These are phyloP conservation scores for Venturia pyrina DNA, from an alignment of 2,329 filamentous ascomycete species.

Conservation along the genomic window DNA sequence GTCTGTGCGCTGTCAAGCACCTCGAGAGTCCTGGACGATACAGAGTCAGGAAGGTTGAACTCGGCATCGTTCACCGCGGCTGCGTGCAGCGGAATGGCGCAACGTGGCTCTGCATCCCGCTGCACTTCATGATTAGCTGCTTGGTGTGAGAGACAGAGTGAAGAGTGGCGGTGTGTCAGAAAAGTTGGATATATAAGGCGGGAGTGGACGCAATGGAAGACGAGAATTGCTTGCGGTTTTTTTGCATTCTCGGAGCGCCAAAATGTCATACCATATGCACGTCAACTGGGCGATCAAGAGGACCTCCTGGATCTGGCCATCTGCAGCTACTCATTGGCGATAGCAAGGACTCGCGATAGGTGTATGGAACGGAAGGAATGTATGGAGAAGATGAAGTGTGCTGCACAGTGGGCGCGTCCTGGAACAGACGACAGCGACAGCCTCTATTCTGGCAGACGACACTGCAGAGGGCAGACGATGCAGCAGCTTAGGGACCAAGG, in stretches of 20 bases:
- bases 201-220: not conserved
- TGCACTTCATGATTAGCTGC: constrained; percentile 3
- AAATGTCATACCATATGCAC: not conserved
- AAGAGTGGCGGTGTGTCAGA: constrained; percentile 4
- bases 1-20: not conserved
- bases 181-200: not conserved
- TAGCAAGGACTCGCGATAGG: not conserved
- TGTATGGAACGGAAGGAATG: not conserved
- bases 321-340: not conserved
- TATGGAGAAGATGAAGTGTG: not conserved
- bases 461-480: too few relatives aligned
- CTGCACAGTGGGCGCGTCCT: constrained; percentile 3
- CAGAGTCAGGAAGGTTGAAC: not conserved
- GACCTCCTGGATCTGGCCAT: not conserved
- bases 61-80: not conserved
- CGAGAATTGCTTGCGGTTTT: not conserved
- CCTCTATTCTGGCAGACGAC: too few relatives aligned
- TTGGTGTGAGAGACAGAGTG: not conserved
- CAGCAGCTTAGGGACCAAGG: not conserved
- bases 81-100: not conserved
- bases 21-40: not conserved
- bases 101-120: constrained; percentile 7
- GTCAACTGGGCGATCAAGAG: not conserved
- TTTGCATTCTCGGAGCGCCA: constrained; percentile 3
- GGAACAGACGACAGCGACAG: not conserved